Evolutionary conservation across 352 stramenopile species (phyloP), one percentile per base, ranked within the genome.

Genomic region (Nothophytophthora sp.): DNA sequence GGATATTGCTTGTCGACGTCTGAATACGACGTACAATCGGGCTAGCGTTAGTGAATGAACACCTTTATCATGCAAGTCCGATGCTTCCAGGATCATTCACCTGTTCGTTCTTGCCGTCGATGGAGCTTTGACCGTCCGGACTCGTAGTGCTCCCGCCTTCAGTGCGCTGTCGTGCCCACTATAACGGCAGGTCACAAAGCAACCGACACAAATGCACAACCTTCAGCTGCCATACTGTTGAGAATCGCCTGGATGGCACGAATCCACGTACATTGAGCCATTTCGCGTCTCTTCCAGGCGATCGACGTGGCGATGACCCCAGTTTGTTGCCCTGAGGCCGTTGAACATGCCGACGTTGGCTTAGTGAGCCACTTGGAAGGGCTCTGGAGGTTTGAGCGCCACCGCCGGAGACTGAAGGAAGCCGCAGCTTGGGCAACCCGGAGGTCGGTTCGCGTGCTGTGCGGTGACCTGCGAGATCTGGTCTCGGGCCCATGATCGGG

Each of bases 111-210:
- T 53, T 60, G 6, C 43, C 40, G 52, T 67, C 55, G 57, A 66
- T 29, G 42, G 55, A 29, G n/a, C 54, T 29, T 42, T 55, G 44
- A 5, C 57, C 42, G 37, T 59, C 50, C 12, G 44, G 32, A 37
- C 29, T 50, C 19, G 42, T 67, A 32, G 73, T 67, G 42, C 80
- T 69, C 33, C 38, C 32, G 39, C 58, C 58, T 23, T 57, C 44
- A 9, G 74, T 70, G 15, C 64, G 74, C 23, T 75, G 37, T 33
- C 69, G 68, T 1, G 77, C 74, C 77, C 77, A 88, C 77, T 88
- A 25, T 12, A 13, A 48, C 25, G 4, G 39, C 10, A 44, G 42
- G 41, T 19, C 35, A 64, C 8, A 44, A 29, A n/a, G 43, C 56
- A 25, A 59, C 23, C 2, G n/a, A 22, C 22, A 30, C 29, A 37